phyloP scores from a whole-genome alignment of 2,329 filamentous ascomycete species.

The Phialemoniopsis sp. region DNA sequence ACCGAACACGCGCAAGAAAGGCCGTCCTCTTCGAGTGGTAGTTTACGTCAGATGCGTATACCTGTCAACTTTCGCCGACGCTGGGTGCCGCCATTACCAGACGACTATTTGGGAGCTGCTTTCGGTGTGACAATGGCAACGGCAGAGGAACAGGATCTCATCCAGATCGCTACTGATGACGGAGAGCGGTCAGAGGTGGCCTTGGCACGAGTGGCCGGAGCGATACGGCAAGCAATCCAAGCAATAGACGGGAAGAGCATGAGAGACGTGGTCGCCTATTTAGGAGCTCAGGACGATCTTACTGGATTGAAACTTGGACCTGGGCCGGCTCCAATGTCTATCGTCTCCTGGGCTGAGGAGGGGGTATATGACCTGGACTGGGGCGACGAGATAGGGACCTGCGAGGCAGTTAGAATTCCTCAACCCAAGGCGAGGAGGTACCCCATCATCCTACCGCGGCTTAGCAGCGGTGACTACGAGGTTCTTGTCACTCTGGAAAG shows the following conservation, averaged over 20 bases:
- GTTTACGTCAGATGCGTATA: slow-evolving; percentile 14
- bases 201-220: slow-evolving; percentile 13
- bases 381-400: slow-evolving; percentile 15
- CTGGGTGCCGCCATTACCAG: slow-evolving; percentile 12
- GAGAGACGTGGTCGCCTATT: slow-evolving; percentile 12
- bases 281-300: slow-evolving; percentile 6
- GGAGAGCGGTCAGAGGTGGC: slow-evolving; percentile 6
- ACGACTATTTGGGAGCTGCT: slow-evolving; percentile 19
- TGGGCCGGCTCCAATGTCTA: slow-evolving; percentile 14
- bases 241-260: slow-evolving; percentile 4
- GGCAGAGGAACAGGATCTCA: not conserved
- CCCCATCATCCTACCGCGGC: slow-evolving; percentile 20
- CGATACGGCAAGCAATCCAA: not conserved
- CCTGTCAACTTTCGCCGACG: slow-evolving; percentile 20
- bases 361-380: slow-evolving; percentile 17
- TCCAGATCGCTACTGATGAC: not conserved
- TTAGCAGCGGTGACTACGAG: slow-evolving; percentile 7
- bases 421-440: slow-evolving; percentile 13
- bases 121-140: slow-evolving; percentile 15
- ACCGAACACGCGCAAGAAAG: too few relatives aligned
- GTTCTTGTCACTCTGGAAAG: slow-evolving; percentile 1
- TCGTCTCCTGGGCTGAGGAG: slow-evolving; percentile 25
- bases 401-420: slow-evolving; percentile 18
- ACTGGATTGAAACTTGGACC: slow-evolving; percentile 11
- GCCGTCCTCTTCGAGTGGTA: too few relatives aligned